Evolutionary conservation across 768 basidiomycete genomes (phyloP), one percentile per base, ranked within the genome.

Genomic region (Tephrocybe sp.): DNA sequence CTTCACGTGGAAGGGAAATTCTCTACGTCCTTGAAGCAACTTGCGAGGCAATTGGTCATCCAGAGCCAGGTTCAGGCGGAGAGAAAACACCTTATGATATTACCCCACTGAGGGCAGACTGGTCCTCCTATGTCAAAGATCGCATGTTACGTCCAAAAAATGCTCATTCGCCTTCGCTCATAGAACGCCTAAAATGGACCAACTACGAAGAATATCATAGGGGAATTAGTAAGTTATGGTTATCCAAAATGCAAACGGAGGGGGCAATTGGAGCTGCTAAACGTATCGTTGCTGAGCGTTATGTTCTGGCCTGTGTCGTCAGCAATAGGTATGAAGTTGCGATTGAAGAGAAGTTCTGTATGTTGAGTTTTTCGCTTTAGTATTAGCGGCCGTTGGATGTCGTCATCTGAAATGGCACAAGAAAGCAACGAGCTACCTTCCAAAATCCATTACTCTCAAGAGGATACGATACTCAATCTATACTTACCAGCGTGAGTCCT

Each of bases 221-320:
- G 12, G 89, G 89, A 0, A 80, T 90, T 34, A 88, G 87, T 60
- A 81, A 75, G 54, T 60, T 77, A 11, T 92, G 88, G 88, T 60
- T 85, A 33, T 65, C 59, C 41, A 74, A 75, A 33, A 67, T 76
- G 7, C 60, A 63, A 14, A 55, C 45, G 1, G 78, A 82, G 58
- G 79, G 78, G 9, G 62, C 63, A 26, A 48, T 70, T 0, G 81
- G 75, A 1, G 23, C 36, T 0, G 66, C 64, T 30, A 81, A 84
- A 65, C 60, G 66, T 20, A 36, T 52, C 7, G 76, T 87, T 5
- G 87, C 87, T 0, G 72, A 76, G 59, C 74, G 78, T 35, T 89
- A 92, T 60, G 65, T 87, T 10, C 49, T 89, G 8, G 86, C 89
- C 1, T 82, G 83, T 55, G 80, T 89, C 36, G 79, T 86, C n/a